Percentiles rank a stretch among this genome's conserved stretches.
These are phyloP conservation scores for Hypoxylon sp. DNA, from an alignment of 2,329 filamentous ascomycete genomes.

Conservation along the genomic window DNA sequence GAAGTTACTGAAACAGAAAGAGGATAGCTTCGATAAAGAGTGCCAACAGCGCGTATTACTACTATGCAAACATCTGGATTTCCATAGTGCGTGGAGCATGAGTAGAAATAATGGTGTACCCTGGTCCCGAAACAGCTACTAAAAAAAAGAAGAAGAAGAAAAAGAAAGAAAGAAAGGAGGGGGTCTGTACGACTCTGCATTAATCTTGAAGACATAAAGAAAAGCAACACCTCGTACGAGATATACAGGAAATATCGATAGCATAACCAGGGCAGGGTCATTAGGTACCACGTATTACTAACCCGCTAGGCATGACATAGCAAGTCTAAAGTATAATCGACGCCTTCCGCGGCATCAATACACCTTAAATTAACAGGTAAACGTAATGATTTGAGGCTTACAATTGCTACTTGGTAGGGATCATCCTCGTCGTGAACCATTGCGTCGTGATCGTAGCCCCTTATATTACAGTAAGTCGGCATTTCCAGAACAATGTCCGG, in stretches of 20 bases:
- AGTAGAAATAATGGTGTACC: not conserved
- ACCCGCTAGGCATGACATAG: not conserved
- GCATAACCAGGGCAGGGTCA: not conserved
- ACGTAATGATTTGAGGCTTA: not conserved
- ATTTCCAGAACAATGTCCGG: slow-evolving; percentile 24
- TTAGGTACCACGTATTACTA: not conserved
- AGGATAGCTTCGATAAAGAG: not conserved
- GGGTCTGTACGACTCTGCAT: not conserved
- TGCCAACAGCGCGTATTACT: slow-evolving; percentile 5
- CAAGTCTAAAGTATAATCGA: not conserved
- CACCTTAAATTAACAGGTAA: too few relatives aligned
- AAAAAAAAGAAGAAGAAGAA: not conserved
- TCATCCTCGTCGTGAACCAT: not conserved
- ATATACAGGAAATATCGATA: not conserved
- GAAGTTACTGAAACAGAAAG: slow-evolving; percentile 1
- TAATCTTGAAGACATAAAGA: not conserved
- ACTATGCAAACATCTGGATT: not conserved
- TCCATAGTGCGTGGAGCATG: not conserved
- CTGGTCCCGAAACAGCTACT: not conserved
- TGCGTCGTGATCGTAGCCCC: not conserved
- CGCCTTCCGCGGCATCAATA: not conserved
- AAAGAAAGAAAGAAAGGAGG: too few relatives aligned
- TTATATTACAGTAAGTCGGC: slow-evolving; percentile 31
- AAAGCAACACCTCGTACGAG: not conserved
- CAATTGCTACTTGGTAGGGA: not conserved